phyloP scores from a whole-genome alignment of 2,329 filamentous ascomycete species.

The Simplicillium sp. region DNA sequence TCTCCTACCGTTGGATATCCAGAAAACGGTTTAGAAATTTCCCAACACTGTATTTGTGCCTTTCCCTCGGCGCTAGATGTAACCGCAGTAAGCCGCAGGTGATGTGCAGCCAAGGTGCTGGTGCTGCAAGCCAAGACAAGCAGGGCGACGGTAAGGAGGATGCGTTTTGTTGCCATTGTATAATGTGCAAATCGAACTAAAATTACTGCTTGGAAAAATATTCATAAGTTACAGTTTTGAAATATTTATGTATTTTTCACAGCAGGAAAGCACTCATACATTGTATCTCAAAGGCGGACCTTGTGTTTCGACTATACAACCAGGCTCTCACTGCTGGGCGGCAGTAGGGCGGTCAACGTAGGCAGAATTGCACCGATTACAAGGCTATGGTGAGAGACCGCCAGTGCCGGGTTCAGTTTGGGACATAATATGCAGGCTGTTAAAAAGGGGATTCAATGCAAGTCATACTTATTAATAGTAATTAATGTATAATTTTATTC shows the following conservation, averaged over 20 bases:
- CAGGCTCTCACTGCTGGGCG: too few relatives aligned
- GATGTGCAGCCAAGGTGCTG: background rate
- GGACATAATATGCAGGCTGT: background rate
- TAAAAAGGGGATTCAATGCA: background rate
- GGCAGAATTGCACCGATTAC: background rate
- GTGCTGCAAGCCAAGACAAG: too few relatives aligned
- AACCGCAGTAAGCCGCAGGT: conserved; percentile 3
- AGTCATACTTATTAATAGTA: background rate
- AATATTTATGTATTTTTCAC: too few relatives aligned
- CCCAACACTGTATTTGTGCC: conserved; percentile 8
- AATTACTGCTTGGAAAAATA: too few relatives aligned
- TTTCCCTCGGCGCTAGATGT: conserved; percentile 6
- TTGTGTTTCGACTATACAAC: background rate
- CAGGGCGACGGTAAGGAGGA: too few relatives aligned
- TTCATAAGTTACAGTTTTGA: too few relatives aligned
- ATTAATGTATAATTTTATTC: too few relatives aligned
- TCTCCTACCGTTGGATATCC: conserved; percentile 8
- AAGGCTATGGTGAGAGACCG: too few relatives aligned
- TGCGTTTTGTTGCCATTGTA: too few relatives aligned
- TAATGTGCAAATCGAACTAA: too few relatives aligned
- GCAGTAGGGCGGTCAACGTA: background rate
- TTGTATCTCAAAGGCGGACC: background rate
- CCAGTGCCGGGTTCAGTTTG: too few relatives aligned
- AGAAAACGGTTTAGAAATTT: conserved; percentile 5
- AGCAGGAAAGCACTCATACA: background rate